Base-by-base conservation (phyloP, 2,329 filamentous ascomycete species). In the Penicillium nordicum region DNA sequence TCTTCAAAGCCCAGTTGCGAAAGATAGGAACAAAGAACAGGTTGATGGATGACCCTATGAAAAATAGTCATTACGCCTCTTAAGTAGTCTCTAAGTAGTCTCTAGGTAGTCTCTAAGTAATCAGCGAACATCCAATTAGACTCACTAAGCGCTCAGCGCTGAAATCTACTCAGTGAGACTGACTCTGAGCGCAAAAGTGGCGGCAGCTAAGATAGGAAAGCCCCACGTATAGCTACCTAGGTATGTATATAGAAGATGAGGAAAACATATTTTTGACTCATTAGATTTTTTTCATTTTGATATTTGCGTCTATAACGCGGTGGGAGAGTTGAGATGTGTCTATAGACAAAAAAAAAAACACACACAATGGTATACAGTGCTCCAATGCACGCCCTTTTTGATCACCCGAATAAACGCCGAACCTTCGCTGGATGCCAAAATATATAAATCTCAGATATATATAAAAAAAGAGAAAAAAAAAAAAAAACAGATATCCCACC, bases 301-400 rank as follows among this genome's bases (percentile, higher is more conserved):
- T 55, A 53, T 58, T 30, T 46, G 64, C 61, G 60, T 57, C 50
- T 57, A 48, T 43, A 45, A 59, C 58, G 63, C 57, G 44, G 59
- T 57, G 41, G 55, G 53, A 60, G 67, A 69, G 67, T 60, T 58
- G 67, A 65, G 66, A 67, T 55, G 57, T 53, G 56, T 67, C 66
- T 69, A 68, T 66, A 34, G 57, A 64, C 57, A 60, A 43, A 48
- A 55, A 56, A 58, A 14, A 14, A 32, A 2, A 30, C 57, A 48
- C 18, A 23, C 46, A 60, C 57, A 57, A 63, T 64, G 61, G 57
- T 63, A 65, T 63, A 63, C 60, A 63, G 55, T 57, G 51, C 46
- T 43, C 49, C 30, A 38, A 59, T 36, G 61, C 38, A 55, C 41
- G 51, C 44, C 58, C 61, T n/a, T 64, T 64, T 65, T 62, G 38